phyloP scores from a whole-genome alignment of 2,329 filamentous ascomycete species.

The Cladosporium sp. region DNA sequence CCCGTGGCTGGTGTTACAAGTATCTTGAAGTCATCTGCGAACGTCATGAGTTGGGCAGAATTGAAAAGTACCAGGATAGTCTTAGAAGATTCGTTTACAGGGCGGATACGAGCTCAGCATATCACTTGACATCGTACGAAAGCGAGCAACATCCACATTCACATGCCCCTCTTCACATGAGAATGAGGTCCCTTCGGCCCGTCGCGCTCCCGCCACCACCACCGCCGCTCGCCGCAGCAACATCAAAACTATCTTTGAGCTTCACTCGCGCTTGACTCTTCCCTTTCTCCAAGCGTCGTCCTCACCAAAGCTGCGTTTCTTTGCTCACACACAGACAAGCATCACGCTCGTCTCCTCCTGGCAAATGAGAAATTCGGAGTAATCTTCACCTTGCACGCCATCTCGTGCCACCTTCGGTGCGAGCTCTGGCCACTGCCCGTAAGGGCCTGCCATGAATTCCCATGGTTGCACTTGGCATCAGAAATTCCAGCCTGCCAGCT shows the following conservation, averaged over 20 bases:
- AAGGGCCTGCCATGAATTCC: slow-evolving; percentile 76
- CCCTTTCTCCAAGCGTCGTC: slow-evolving; percentile 64
- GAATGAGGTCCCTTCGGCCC: background rate
- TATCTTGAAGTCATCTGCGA: too few relatives aligned
- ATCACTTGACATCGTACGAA: too few relatives aligned
- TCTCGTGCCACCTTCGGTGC: slow-evolving; percentile 13
- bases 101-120: too few relatives aligned
- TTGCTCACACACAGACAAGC: slow-evolving; percentile 70
- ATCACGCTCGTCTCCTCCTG: slow-evolving; percentile 26
- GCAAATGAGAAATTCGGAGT: slow-evolving; percentile 99
- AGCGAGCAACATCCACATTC: too few relatives aligned
- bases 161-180: too few relatives aligned
- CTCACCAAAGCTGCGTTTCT: slow-evolving; percentile 92
- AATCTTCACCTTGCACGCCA: slow-evolving; percentile 62
- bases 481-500: slow-evolving; percentile 63
- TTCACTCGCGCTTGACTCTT: slow-evolving; percentile 22
- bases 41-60: too few relatives aligned
- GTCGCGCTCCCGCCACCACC: background rate
- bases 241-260: slow-evolving; percentile 37
- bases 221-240: slow-evolving; percentile 3
- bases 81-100: too few relatives aligned
- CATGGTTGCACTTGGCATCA: slow-evolving; percentile 85
- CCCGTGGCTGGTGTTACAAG: too few relatives aligned
- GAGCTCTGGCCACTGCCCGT: slow-evolving; percentile 61
- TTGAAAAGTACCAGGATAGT: too few relatives aligned